Conservation (phyloP, 139 green algal genomes). For the Tetraselmis chui region DNA sequence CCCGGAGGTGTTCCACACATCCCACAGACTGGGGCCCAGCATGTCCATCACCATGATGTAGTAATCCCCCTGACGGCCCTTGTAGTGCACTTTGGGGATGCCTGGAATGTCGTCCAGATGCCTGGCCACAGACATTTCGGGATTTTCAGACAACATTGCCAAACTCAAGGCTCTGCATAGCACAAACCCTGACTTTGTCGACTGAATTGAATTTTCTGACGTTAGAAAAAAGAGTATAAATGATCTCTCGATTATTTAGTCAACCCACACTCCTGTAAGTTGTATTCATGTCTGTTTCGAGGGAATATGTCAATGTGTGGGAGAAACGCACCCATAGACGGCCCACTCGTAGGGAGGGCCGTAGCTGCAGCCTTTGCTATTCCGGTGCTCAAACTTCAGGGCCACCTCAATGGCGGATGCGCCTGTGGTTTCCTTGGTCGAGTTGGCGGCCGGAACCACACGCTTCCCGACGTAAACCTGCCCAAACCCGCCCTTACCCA, state of each 20-base stretch:
- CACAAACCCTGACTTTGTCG: too few species aligned
- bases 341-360: constrained; percentile 97
- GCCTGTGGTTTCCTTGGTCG: constrained; percentile 56
- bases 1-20: constrained; percentile 91
- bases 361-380: constrained; percentile 96
- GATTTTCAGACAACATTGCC: too few species aligned
- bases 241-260: too few species aligned
- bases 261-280: too few species aligned
- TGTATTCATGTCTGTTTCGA: too few species aligned
- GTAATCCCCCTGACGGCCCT: constrained; percentile 92
- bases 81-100: constrained; percentile 95
- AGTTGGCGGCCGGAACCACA: constrained; percentile 42
- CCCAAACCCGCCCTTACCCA: constrained; percentile 92
- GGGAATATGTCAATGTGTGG: too few species aligned
- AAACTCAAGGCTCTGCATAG: too few species aligned
- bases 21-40: constrained; percentile 94
- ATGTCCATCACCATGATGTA: constrained; percentile 99
- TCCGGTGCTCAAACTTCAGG: constrained; percentile 96
- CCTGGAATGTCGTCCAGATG: constrained; percentile 64
- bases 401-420: constrained; percentile 59
- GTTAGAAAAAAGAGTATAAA: too few species aligned
- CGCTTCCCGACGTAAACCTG: constrained; percentile 83
- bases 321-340: constrained; percentile 78
- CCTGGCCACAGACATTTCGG: too few species aligned
- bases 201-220: too few species aligned